Base-by-base conservation (phyloP, 495 filamentous ascomycete genomes). In the Terfezia claveryi region DNA sequence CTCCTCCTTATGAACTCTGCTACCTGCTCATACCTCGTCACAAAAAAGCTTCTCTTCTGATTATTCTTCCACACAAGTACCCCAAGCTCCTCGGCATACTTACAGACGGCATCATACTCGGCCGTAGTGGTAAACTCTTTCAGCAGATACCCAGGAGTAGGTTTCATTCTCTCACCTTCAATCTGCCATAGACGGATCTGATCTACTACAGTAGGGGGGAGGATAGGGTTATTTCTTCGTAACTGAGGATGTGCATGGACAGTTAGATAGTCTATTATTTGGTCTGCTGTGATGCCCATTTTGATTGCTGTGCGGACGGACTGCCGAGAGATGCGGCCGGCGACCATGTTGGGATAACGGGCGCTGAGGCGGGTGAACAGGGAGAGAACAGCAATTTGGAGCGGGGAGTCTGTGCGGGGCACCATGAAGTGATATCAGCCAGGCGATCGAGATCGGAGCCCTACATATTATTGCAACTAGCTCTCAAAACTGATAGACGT, bases 101-200 rank as follows among this genome's bases (percentile, higher is more conserved):
- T 71, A 50, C 74, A 78, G 49, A 81, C 74, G 11, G 76, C 80
- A 54, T 80, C 76, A 61, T 91, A 98, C 61, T 94, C 92, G 20
- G 77, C 74, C 50, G 73, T 66, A 51, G 68, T 79, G 54, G 77
- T 77, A 62, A 96, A 94, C 49, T 95, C 89, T 58, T 81, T 82
- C 74, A 98, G 94, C 37, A 95, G 65, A 66, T 82, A 95, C 2
- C 91, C 91, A 6, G 73, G 67, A 10, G 79, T 87, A 6, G 82
- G 74, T 64, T 80, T 80, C 73, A 96, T 89, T 52, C 91, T 76
- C 66, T 98, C 92, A 36, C 87, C 83, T 66, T 98, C 92, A 53
- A 94, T 82, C 71, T 98, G 91, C 91, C 91, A 98, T 10, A 98
- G 76, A 7, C 88, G 74, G 58, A 98, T 95, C 70, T 98, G 91